Evolutionary conservation across 768 basidiomycete genomes (phyloP).

Genomic region (Podaxis sp.): DNA sequence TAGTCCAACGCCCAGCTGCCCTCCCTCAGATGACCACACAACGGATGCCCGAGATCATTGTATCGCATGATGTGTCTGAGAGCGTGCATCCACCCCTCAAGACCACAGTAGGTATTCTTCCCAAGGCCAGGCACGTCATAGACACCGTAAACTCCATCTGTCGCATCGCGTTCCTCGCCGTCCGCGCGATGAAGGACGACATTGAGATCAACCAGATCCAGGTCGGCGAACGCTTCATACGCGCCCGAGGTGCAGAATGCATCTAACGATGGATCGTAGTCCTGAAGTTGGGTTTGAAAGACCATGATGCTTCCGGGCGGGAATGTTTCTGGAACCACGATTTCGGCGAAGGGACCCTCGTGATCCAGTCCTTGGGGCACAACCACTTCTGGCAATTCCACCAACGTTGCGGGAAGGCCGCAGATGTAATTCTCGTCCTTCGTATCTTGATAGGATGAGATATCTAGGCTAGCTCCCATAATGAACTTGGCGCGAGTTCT

Average conservation of each 20-base stretch:
- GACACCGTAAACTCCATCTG: slow-evolving; percentile 70
- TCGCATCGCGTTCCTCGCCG: slow-evolving; percentile 89
- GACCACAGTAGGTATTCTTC: slow-evolving; percentile 82
- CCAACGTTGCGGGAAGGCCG: slow-evolving; percentile 69
- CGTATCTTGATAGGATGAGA: slow-evolving; percentile 54
- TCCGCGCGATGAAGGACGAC: slow-evolving; percentile 82
- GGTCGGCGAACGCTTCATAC: slow-evolving; percentile 63
- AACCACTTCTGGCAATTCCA: slow-evolving; percentile 55
- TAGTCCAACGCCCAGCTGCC: slow-evolving; percentile 96
- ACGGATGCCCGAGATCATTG: slow-evolving; percentile 91
- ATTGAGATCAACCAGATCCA: slow-evolving; percentile 88
- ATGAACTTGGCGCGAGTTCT: slow-evolving; percentile 79
- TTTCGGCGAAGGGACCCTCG: slow-evolving; percentile 70
- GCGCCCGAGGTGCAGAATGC: slow-evolving; percentile 66
- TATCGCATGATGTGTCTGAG: slow-evolving; percentile 78
- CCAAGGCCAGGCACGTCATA: slow-evolving; percentile 80
- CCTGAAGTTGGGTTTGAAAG: slow-evolving; percentile 81
- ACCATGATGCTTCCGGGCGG: slow-evolving; percentile 96
- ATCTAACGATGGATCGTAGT: slow-evolving; percentile 69
- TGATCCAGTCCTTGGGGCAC: slow-evolving; percentile 59
- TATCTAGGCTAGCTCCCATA: slow-evolving; percentile 69
- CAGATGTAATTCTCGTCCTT: slow-evolving; percentile 50
- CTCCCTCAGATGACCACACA: slow-evolving; percentile 82
- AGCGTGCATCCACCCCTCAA: slow-evolving; percentile 97
- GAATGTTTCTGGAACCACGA: slow-evolving; percentile 82